phyloP scores from a whole-genome alignment of 2,329 filamentous ascomycete species.

The Colletotrichum cereale region DNA sequence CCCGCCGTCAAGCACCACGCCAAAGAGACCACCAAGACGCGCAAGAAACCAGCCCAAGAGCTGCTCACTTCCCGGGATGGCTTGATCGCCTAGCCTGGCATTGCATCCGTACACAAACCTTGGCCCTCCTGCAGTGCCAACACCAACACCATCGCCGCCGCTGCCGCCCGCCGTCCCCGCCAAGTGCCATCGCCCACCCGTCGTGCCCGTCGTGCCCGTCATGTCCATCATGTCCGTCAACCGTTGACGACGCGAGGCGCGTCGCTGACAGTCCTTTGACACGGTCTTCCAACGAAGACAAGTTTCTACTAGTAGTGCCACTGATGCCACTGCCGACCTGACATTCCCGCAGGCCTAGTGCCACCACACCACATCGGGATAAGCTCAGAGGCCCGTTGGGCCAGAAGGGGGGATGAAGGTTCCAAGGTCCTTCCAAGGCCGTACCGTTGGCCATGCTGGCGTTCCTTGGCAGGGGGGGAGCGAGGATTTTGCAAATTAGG shows the following conservation, averaged over 20 bases:
- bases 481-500: constrained; percentile 3
- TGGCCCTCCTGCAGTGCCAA: too few relatives aligned
- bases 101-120: neutral
- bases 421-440: constrained; percentile 27
- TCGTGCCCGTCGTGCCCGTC: neutral
- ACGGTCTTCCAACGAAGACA: neutral
- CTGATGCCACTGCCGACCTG: constrained; percentile 31
- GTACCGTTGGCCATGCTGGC: constrained; percentile 28
- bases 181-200: too few relatives aligned
- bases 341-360: constrained; percentile 7
- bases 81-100: neutral
- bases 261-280: neutral
- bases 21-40: constrained; percentile 12
- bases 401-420: neutral
- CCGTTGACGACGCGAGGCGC: constrained; percentile 13
- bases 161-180: too few relatives aligned
- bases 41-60: constrained; percentile 1
- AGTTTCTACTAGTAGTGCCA: constrained; percentile 10
- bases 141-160: too few relatives aligned
- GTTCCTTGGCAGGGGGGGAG: constrained; percentile 33
- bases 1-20: constrained; percentile 10
- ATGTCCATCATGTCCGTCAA: neutral
- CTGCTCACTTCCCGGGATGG: neutral
- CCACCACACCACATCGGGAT: constrained; percentile 29
- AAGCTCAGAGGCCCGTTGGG: constrained; percentile 11